Base-by-base conservation (phyloP, 2,329 filamentous ascomycete genomes). In the Graphiopsis chlorocephala region DNA sequence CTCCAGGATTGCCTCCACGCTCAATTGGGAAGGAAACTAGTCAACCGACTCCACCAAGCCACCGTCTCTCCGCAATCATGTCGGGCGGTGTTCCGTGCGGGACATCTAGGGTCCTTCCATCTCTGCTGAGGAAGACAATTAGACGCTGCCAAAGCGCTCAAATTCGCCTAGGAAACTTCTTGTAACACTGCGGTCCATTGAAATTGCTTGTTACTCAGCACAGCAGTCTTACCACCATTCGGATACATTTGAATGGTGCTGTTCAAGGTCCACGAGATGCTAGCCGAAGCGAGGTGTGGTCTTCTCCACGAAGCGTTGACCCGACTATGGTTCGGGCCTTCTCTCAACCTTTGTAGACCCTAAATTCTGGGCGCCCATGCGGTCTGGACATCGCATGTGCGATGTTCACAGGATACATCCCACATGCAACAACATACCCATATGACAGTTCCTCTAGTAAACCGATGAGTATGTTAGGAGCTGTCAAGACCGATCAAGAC, bases 1-100 rank as follows among this genome's bases (percentile, higher is more conserved):
- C 60, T 62, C 60, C 60, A 62, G 60, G 48, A 52, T 53, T n/a
- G 7, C 48, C 60, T 53, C 48, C 60, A 62, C 60, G 47, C 60
- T 45, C 48, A 25, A 62, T 55, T 42, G 25, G 60, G 60, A 23
- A 62, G 33, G 60, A 53, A 55, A 38, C 60, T 55, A 55, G 60
- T 50, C 60, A 53, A 52, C 17, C 26, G 60, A 31, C 60, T 45
- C 60, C 60, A 62, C 60, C 47, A 31, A 48, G 31, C 60, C 60
- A 62, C 60, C 47, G 4, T 12, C 48, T 42, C 60, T 62, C 60
- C 60, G 60, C 60, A 61, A 53, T 33, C 33, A 45, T 23, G 59
- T 29, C 48, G 60, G 47, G 29, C 33, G 17, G 14, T 28, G 20
- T 12, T 33, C 60, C 60, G 60, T 42, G 48, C 60, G 60, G 60